Conservation (phyloP, 1,284 basidiomycete genomes). For the Boletellus dicymbophilus region DNA sequence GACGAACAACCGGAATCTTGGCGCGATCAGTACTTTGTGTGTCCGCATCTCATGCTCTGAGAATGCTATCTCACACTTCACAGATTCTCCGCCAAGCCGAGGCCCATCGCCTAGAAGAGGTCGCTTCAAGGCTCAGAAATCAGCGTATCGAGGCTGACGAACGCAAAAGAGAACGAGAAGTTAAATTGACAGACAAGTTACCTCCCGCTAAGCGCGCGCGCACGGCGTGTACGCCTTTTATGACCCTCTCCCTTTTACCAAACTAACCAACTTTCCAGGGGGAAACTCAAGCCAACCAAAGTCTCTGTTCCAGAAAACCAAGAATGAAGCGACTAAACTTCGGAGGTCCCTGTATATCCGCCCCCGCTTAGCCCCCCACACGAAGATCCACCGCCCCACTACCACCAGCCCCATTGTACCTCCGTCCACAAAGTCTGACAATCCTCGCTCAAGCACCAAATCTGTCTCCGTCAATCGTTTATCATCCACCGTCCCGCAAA, state of each 20-base stretch:
- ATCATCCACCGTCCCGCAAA: conserved; percentile 15
- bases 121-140: conserved; percentile 56
- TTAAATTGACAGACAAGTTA: conserved; percentile 67
- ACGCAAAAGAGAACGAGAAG: conserved; percentile 69
- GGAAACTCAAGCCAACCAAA: conserved; percentile 52
- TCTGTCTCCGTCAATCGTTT: conserved; percentile 40
- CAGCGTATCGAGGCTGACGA: conserved; percentile 68
- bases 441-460: conserved; percentile 44
- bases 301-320: conserved; percentile 75
- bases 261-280: conserved; percentile 41
- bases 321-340: conserved; percentile 63
- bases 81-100: conserved; percentile 59
- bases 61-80: conserved; percentile 8
- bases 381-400: conserved; percentile 43
- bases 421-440: conserved; percentile 32
- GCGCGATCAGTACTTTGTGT: conserved; percentile 68
- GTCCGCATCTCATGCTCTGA: conserved; percentile 23
- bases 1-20: conserved; percentile 57
- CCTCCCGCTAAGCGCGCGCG: conserved; percentile 62
- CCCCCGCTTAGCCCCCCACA: conserved; percentile 46
- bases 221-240: conserved; percentile 51
- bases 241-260: not conserved
- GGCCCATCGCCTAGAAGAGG: conserved; percentile 59
- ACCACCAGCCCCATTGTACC: conserved; percentile 37
- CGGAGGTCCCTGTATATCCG: conserved; percentile 61